Base-by-base conservation (phyloP, 805 yeast genomes). In the Hemisphaericaspora nanyangensis region DNA sequence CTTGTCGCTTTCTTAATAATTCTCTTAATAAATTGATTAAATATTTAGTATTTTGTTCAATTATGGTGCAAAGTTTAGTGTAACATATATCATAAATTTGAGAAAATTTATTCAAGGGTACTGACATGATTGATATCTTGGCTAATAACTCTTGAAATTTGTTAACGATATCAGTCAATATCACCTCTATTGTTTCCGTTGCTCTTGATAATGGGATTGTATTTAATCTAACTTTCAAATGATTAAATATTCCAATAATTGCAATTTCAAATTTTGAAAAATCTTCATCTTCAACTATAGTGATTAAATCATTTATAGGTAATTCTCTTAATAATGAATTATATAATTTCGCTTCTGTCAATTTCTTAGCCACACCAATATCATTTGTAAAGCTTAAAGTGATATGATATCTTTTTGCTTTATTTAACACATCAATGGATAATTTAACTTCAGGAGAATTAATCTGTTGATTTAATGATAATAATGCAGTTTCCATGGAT, bases 401-500 rank as follows among this genome's bases (percentile, higher is more conserved):
- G 1, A 87, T 81, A 54, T 85, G 95, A 52, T 81, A 85, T 46
- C 97, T 68, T 48, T 85, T 89, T 2, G 89, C 88, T 12, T 72
- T 63, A 43, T 77, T 76, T 39, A 90, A 65, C 0, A 85, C 63
- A 1, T 74, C 77, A 11, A 88, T 58, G 0, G 93, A 78, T 7
- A 74, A 55, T 16, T 59, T 62, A 1, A 87, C 76, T 26, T 77
- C 80, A 0, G 70, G 68, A 1, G 76, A 64, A 3, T 68, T 57
- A 1, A 85, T 58, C 52, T 88, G 95, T 1, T 67, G 65, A 38
- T 76, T 74, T 1, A 85, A 68, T 1, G 79, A 63, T 2, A 49
- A 41, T 31, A 90, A 63, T 0, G 86, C 80, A 2, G 60, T 52
- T 49, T 85, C 91, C 65, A 85, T 68, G 0, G 87, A 75, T 7